These are phyloP conservation scores for Wickerhamiella infanticola DNA, from an alignment of 1,139 yeast species.

Conservation along the genomic window DNA sequence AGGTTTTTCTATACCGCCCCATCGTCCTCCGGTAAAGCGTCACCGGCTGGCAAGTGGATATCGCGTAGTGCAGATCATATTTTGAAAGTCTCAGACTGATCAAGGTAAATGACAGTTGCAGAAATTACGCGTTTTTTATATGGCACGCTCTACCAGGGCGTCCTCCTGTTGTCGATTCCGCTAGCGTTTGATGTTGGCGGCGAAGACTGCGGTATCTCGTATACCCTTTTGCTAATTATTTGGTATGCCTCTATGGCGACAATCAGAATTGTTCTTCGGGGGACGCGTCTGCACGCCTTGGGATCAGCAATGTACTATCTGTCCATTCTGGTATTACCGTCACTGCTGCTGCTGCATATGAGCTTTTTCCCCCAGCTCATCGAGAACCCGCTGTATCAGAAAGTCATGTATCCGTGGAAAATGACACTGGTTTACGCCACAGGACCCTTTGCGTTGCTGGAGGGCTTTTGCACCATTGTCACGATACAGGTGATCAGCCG, in stretches of 20 bases:
- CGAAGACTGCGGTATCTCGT: slow-evolving; percentile 72
- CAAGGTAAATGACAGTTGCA: neutral
- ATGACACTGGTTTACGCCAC: slow-evolving; percentile 61
- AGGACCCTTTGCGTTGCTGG: slow-evolving; percentile 72
- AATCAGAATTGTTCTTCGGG: slow-evolving; percentile 39
- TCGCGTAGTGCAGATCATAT: too few species aligned
- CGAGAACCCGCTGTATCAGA: slow-evolving; percentile 20
- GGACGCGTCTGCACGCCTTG: slow-evolving; percentile 33
- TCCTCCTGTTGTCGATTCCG: slow-evolving; percentile 73
- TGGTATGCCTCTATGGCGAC: slow-evolving; percentile 63
- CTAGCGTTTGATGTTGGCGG: slow-evolving; percentile 95
- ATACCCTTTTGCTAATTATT: slow-evolving; percentile 56
- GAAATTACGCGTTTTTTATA: neutral
- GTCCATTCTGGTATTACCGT: slow-evolving; percentile 74
- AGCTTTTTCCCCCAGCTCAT: slow-evolving; percentile 32
- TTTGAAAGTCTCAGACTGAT: too few species aligned
- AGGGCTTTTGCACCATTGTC: slow-evolving; percentile 81
- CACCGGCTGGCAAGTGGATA: too few species aligned
- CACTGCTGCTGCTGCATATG: slow-evolving; percentile 58
- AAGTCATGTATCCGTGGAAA: slow-evolving; percentile 48
- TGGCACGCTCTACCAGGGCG: slow-evolving; percentile 26
- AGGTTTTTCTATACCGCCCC: too few species aligned
- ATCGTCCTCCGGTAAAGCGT: too few species aligned
- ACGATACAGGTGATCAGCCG: slow-evolving; percentile 87
- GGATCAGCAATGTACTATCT: slow-evolving; percentile 53